A percentile compares a stretch with the other conserved stretches of the same genome.
Evolutionary conservation across 179 eudicot species (phyloP).

Genomic region (Gypsophila paniculata): DNA sequence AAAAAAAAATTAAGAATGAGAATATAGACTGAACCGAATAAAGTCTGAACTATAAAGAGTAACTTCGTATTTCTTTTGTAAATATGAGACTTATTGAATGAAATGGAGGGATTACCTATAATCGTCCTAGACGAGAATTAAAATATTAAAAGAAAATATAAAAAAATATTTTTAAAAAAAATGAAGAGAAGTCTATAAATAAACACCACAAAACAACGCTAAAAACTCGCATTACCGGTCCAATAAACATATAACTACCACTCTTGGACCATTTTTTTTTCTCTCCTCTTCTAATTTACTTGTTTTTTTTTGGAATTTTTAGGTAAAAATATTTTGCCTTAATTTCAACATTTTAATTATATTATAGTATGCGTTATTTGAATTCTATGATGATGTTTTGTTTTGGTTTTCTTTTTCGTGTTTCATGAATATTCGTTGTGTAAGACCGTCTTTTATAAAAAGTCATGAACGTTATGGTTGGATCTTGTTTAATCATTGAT

Average conservation of each 20-base stretch:
- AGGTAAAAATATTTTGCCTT: conserved; percentile 17
- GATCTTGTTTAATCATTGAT: neutral
- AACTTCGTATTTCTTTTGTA: too few species aligned
- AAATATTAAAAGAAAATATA: too few species aligned
- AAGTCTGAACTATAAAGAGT: too few species aligned
- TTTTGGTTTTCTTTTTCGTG: too few species aligned
- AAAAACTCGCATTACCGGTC: conserved; percentile 26
- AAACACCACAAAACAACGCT: neutral
- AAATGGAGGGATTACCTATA: too few species aligned
- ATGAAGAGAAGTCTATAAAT: conserved; percentile 21
- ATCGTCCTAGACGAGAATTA: too few species aligned
- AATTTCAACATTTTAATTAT: neutral
- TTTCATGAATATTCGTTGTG: neutral
- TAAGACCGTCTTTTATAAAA: too few species aligned
- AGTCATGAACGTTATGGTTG: too few species aligned
- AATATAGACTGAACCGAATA: neutral
- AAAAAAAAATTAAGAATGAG: neutral
- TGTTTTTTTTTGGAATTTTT: conserved; percentile 5
- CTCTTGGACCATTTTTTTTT: conserved; percentile 8
- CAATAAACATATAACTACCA: conserved; percentile 6
- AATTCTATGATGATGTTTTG: neutral
- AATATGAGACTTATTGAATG: too few species aligned
- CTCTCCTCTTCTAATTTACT: neutral
- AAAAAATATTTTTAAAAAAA: too few species aligned
- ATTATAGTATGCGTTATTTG: too few species aligned